These are phyloP conservation scores for Telopea speciosissima DNA, from an alignment of 177 flowering plant species.

Conservation along the genomic window DNA sequence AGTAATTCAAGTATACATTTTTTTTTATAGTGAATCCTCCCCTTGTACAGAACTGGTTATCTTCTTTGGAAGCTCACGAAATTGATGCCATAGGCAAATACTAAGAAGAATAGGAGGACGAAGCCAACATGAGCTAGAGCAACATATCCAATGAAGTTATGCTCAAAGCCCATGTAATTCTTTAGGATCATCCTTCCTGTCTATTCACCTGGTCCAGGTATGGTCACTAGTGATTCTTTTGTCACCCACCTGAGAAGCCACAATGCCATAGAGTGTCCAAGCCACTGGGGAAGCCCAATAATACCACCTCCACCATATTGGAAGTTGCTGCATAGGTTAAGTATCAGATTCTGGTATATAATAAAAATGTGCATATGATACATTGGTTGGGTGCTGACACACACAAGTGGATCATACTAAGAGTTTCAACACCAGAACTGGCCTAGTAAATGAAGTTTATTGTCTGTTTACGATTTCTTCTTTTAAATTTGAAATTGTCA, in stretches of 20 bases:
- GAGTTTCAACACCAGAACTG: too few species aligned
- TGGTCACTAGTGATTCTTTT: conserved; percentile 12
- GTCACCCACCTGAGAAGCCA: conserved; percentile 54
- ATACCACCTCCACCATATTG: conserved; percentile 76
- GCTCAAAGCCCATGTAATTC: conserved; percentile 29
- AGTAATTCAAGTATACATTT: neutral
- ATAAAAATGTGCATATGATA: too few species aligned
- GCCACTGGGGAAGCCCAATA: conserved; percentile 67
- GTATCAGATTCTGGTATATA: too few species aligned
- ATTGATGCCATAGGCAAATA: conserved; percentile 48
- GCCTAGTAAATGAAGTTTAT: too few species aligned
- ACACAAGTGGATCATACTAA: too few species aligned
- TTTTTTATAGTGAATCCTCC: neutral
- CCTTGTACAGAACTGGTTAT: conserved; percentile 10
- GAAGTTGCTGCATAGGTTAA: conserved; percentile 44
- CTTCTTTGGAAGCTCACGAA: conserved; percentile 52
- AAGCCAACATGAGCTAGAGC: conserved; percentile 40
- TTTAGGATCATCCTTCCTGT: conserved; percentile 31
- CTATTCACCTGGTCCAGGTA: conserved; percentile 28
- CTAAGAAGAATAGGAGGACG: conserved; percentile 37
- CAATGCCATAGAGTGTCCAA: conserved; percentile 62
- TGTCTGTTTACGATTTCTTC: too few species aligned
- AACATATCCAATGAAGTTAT: conserved; percentile 43
- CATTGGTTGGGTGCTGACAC: too few species aligned
- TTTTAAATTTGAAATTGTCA: too few species aligned